Evolutionary conservation across 108 stramenopile genomes (phyloP).

Genomic region (Cyclotella atomus): DNA sequence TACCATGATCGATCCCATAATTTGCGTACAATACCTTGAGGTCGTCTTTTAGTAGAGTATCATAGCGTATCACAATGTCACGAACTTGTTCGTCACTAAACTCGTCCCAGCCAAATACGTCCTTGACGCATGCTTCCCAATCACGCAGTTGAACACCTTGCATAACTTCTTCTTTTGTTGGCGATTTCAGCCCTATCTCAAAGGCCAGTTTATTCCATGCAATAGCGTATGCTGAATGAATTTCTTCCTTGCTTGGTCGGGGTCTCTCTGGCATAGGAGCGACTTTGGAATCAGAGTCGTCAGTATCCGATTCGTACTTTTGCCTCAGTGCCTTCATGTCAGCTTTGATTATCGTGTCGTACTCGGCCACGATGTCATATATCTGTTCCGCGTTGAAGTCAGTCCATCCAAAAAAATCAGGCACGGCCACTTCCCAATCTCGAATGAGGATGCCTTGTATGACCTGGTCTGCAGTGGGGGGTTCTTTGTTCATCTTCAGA

Average conservation of each 20-base stretch:
- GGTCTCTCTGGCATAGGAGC: background rate
- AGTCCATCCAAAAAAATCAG: constrained; percentile 66
- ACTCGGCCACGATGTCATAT: constrained; percentile 54
- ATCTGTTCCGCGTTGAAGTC: constrained; percentile 47
- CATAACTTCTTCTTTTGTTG: constrained; percentile 58
- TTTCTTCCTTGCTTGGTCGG: constrained; percentile 47
- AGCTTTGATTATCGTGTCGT: constrained; percentile 35
- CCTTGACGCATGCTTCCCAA: constrained; percentile 54
- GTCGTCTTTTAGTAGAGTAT: constrained; percentile 36
- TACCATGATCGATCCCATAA: background rate
- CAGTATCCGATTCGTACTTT: constrained; percentile 21
- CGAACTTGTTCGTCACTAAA: constrained; percentile 47
- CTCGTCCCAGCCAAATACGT: constrained; percentile 65
- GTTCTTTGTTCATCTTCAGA: constrained; percentile 30
- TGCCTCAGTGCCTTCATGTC: constrained; percentile 22
- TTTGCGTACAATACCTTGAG: constrained; percentile 15
- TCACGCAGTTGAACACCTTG: constrained; percentile 48
- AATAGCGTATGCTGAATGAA: constrained; percentile 31
- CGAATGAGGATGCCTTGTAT: constrained; percentile 44
- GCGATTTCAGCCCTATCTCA: constrained; percentile 37
- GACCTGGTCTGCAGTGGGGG: constrained; percentile 58
- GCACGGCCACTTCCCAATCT: constrained; percentile 62
- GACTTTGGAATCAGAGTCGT: background rate
- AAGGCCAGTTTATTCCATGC: constrained; percentile 65
- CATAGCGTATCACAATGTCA: constrained; percentile 51